Evolutionary conservation across 2,329 filamentous ascomycete genomes (phyloP).

Genomic region (Erysiphe pulchra): DNA sequence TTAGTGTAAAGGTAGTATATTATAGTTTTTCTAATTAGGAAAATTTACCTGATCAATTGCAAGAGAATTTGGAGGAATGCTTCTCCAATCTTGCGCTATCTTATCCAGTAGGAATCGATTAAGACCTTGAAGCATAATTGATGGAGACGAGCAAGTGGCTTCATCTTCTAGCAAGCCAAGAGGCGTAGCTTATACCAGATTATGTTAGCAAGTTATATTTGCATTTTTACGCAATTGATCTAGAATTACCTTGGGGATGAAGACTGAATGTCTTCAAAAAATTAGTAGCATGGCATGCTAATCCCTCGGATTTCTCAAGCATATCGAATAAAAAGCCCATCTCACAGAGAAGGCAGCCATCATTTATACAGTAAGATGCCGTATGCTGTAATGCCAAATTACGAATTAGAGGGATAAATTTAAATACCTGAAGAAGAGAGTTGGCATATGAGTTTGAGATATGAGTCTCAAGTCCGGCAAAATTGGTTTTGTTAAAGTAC

Average conservation of each 20-base stretch:
- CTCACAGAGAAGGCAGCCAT: constrained; percentile 75
- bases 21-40: neutral
- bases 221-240: neutral
- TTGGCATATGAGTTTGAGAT: constrained; percentile 96
- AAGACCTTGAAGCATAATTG: constrained; percentile 62
- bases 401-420: constrained; percentile 68
- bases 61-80: constrained; percentile 32
- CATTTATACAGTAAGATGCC: constrained; percentile 57
- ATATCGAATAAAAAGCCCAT: constrained; percentile 92
- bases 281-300: constrained; percentile 91
- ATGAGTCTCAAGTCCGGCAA: constrained; percentile 83
- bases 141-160: constrained; percentile 42
- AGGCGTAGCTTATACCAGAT: constrained; percentile 26
- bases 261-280: constrained; percentile 72
- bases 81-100: constrained; percentile 50
- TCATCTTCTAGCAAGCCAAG: constrained; percentile 72
- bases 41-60: constrained; percentile 39
- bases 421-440: constrained; percentile 67
- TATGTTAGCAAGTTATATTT: constrained; percentile 5
- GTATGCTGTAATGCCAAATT: constrained; percentile 79
- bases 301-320: constrained; percentile 82
- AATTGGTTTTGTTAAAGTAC: constrained; percentile 82
- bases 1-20: constrained; percentile 6
- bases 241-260: constrained; percentile 38
- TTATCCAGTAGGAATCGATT: constrained; percentile 68